These are phyloP conservation scores for Otatea glauca DNA, from an alignment of 176 grass and related monocot species.

Conservation along the genomic window DNA sequence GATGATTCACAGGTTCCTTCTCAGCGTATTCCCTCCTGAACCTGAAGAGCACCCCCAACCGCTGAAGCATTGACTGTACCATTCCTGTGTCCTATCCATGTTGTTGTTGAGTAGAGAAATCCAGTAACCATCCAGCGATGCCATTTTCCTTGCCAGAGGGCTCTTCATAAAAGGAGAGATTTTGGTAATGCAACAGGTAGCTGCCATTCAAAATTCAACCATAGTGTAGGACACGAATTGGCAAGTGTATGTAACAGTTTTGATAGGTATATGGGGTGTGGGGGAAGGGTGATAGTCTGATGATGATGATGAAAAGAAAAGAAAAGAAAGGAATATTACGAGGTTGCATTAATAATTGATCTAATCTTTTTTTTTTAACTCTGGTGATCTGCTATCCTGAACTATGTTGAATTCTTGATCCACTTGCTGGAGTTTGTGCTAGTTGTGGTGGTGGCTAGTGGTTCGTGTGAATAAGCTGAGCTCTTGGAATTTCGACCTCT, in stretches of 20 bases:
- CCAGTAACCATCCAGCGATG: constrained; percentile 24
- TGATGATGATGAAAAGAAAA: constrained; percentile 53
- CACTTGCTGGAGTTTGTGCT: constrained; percentile 2
- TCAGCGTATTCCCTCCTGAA: constrained; percentile 56
- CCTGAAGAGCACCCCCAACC: constrained; percentile 63
- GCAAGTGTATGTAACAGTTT: constrained; percentile 50
- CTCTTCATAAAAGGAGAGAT: constrained; percentile 39
- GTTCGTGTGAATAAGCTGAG: background rate
- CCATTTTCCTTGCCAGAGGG: constrained; percentile 5
- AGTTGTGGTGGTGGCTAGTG: background rate
- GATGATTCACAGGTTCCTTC: constrained; percentile 91
- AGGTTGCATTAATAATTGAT: background rate
- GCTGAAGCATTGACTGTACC: constrained; percentile 59
- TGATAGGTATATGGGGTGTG: constrained; percentile 44
- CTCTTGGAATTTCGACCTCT: background rate
- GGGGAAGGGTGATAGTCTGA: constrained; percentile 13
- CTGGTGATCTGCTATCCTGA: background rate
- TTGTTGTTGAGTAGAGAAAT: constrained; percentile 31
- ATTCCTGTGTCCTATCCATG: constrained; percentile 41
- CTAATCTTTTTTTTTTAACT: background rate
- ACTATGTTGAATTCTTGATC: background rate
- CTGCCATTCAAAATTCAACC: constrained; percentile 42
- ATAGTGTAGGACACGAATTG: constrained; percentile 56
- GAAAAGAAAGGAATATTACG: background rate
- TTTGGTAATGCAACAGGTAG: constrained; percentile 45